Evolutionary conservation across 257 asterid species (phyloP), one percentile per base, ranked within the genome.

Genomic region (Leonotis leonurus): DNA sequence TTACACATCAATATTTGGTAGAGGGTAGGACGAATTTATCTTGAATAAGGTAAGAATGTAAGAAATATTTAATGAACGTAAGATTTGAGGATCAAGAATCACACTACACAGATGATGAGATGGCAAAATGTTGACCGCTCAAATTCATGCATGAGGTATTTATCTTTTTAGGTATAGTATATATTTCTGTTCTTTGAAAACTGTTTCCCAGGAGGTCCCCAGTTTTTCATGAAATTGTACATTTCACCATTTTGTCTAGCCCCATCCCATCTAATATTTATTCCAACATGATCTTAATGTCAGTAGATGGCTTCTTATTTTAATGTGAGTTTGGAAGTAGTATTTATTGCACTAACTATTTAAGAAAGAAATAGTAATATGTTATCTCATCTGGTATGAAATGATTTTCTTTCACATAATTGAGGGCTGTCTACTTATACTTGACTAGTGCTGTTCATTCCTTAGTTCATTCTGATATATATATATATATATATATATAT

Each of bases 121-220:
- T 76, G 78, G 73, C 68, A 37, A 2, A 17, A 57, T 75, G 3
- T 10, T 60, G 55, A 64, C 79, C 77, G 67, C 72, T 17, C 41
- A 69, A 65, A 24, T 76, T 67, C 71, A 78, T 78, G 70, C 17
- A 69, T 49, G 39, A 56, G 49, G n/a, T n/a, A n/a, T n/a, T n/a
- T n/a, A n/a, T n/a, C n/a, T n/a, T n/a, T n/a, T n/a, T n/a, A n/a
- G n/a, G n/a, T n/a, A 26, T 64, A 70, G 62, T 40, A 63, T n/a
- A 36, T 48, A 21, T 30, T 32, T 59, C 51, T 6, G 51, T 16
- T 52, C 43, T 14, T 43, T 27, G 13, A 58, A 21, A 24, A 27
- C 33, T 37, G 13, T 36, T 13, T 13, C 7, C 50, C 50, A 33
- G 6, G 63, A 52, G 62, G 78, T 8, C 73, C 75, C 71, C 49